Evolutionary conservation across 2,329 filamentous ascomycete species (phyloP), one percentile per base, ranked within the genome.

Genomic region (Cladosporium austrohemisphaericum): DNA sequence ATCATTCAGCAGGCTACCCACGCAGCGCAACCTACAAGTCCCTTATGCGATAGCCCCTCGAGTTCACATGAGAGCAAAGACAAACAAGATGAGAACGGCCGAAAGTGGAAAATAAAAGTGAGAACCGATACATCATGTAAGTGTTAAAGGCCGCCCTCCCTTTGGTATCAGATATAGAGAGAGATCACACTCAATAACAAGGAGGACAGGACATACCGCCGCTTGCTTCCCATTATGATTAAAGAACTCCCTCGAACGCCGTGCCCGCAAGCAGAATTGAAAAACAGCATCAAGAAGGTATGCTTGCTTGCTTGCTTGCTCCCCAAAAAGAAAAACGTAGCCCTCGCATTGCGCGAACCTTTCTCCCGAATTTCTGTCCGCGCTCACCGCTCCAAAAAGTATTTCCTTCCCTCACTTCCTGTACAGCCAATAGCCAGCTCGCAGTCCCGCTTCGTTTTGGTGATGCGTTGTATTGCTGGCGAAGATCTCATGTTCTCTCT

Each of bases 371-470:
- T 41, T 26, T 41, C 38, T 26, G 7, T 28, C 20, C 7, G 6
- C 37, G 23, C 37, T 26, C 23, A 14, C 38, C 35, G 20, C 38
- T 41, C 38, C 38, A 41, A 41, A 14, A 41, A 22, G n/a, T 29
- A 14, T 5, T 20, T 19, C 22, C 10, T 23, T 18, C 14, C 26
- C 23, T 19, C 26, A 31, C 38, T 41, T 41, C 31, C 38, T 41
- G 38, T 41, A 41, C 38, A 41, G 38, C 25, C 26, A 16, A 18
- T 19, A 31, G 38, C 26, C 25, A 14, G 23, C 13, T 18, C n/a
- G 35, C 31, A 26, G 22, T 16, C 38, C 31, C 11, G 25, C 38
- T 41, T 41, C 18, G 10, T 40, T 10, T 28, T 41, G 25, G 38
- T 4, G 10, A 41, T 41, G 38, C 26, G 25, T 23, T n/a, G n/a